These are phyloP conservation scores for Clonostachys rhizophaga DNA, from an alignment of 2,329 filamentous ascomycete genomes.

Conservation along the genomic window DNA sequence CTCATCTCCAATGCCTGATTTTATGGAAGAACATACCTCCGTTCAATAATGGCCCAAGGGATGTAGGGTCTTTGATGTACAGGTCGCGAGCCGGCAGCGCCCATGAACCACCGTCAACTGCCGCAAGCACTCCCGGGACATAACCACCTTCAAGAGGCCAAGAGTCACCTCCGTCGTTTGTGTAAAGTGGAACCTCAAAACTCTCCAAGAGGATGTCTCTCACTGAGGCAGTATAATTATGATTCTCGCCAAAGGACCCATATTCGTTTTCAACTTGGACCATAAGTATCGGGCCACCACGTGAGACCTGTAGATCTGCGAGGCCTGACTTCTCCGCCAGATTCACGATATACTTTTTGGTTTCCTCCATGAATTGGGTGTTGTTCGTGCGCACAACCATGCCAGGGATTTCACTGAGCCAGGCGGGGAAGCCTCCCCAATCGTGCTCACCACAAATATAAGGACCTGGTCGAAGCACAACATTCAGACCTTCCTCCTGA, in stretches of 20 bases:
- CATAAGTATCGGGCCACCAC: slow-evolving; percentile 42
- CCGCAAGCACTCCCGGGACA: too few relatives aligned
- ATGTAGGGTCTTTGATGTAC: slow-evolving; percentile 33
- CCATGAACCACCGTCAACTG: too few relatives aligned
- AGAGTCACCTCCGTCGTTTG: too few relatives aligned
- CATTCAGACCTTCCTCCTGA: slow-evolving; percentile 33
- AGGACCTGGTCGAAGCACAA: slow-evolving; percentile 38
- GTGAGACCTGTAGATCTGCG: slow-evolving; percentile 24
- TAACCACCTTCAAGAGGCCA: too few relatives aligned
- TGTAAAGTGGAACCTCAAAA: too few relatives aligned
- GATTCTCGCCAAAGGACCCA: slow-evolving; percentile 38
- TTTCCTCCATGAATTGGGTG: too few relatives aligned
- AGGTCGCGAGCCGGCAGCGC: slow-evolving; percentile 22
- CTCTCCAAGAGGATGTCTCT: too few relatives aligned
- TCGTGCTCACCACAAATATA: slow-evolving; percentile 44
- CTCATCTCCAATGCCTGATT: too few relatives aligned
- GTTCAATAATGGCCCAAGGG: slow-evolving; percentile 37
- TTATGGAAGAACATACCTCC: slow-evolving; percentile 22
- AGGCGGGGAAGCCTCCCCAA: slow-evolving; percentile 42
- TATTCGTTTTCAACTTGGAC: slow-evolving; percentile 48
- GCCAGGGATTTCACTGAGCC: slow-evolving; percentile 31
- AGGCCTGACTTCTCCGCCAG: slow-evolving; percentile 7
- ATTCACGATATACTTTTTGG: too few relatives aligned
- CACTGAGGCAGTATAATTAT: slow-evolving; percentile 17
- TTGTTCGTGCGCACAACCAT: slow-evolving; percentile 11